Conservation (phyloP, 768 basidiomycete genomes). For the Leccinum arenicola region DNA sequence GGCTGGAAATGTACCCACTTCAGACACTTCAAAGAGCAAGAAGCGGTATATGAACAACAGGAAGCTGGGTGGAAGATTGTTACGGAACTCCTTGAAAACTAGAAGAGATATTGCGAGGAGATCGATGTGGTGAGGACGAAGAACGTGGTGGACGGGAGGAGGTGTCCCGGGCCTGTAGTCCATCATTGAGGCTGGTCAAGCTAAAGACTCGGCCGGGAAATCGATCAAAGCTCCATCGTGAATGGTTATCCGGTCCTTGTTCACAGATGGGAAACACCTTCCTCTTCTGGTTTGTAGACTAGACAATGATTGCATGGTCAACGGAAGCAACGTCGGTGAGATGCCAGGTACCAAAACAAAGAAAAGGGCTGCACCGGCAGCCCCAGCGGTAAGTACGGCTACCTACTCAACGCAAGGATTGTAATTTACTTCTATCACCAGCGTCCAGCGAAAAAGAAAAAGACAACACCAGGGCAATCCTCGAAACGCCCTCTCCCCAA, state of each 20-base stretch:
- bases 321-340: not conserved
- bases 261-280: conserved; percentile 19
- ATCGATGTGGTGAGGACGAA: conserved; percentile 76
- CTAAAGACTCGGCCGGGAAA: not conserved
- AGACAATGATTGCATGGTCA: not conserved
- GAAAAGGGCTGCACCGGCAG: conserved; percentile 35
- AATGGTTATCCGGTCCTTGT: no score
- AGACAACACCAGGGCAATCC: conserved; percentile 37
- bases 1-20: conserved; percentile 39
- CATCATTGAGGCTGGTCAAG: conserved; percentile 16
- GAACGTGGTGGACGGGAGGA: conserved; percentile 62
- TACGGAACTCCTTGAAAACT: conserved; percentile 57
- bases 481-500: conserved; percentile 17
- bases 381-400: conserved; percentile 25
- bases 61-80: conserved; percentile 55
- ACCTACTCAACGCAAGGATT: not conserved
- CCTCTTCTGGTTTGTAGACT: conserved; percentile 13
- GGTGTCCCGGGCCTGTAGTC: conserved; percentile 41
- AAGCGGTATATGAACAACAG: conserved; percentile 62
- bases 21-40: conserved; percentile 67
- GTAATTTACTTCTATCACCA: conserved; percentile 15
- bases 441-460: conserved; percentile 60
- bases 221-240: not conserved
- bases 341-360: conserved; percentile 29
- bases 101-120: conserved; percentile 62